Conservation (phyloP, 768 basidiomycete genomes). For the Leucosporidium creatinivorum region DNA sequence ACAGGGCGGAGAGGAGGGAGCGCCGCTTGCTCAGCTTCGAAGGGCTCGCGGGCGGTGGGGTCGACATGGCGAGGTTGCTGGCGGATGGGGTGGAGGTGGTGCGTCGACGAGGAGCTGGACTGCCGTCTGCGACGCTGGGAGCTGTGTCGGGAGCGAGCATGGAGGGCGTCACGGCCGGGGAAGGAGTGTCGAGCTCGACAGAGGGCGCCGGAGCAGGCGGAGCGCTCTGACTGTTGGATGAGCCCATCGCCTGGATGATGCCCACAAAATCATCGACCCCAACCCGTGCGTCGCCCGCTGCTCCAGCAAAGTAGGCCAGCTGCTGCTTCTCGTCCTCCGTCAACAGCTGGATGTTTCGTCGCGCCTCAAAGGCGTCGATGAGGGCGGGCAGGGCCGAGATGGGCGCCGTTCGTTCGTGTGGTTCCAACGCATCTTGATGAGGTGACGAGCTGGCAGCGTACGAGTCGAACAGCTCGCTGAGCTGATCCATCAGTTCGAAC, state of each 20-base stretch:
- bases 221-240: neutral
- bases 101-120: conserved; percentile 8
- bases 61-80: neutral
- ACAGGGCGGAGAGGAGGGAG: conserved; percentile 4
- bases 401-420: neutral
- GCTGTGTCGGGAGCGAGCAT: neutral
- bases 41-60: neutral
- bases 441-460: conserved; percentile 14
- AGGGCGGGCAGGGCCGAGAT: conserved; percentile 11
- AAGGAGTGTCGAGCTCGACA: neutral
- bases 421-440: neutral
- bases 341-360: conserved; percentile 20
- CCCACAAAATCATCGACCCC: conserved; percentile 12
- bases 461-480: conserved; percentile 21
- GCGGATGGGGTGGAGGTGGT: neutral
- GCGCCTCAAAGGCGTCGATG: conserved; percentile 15
- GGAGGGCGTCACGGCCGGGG: too few relatives aligned
- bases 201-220: neutral
- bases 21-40: conserved; percentile 3
- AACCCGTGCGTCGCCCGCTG: conserved; percentile 9
- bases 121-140: conserved; percentile 5
- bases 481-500: conserved; percentile 12
- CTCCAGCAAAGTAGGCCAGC: neutral
- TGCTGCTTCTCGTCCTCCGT: neutral
- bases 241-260: neutral